Base-by-base conservation (phyloP, 805 yeast genomes). In the Schwanniomyces occidentalis region DNA sequence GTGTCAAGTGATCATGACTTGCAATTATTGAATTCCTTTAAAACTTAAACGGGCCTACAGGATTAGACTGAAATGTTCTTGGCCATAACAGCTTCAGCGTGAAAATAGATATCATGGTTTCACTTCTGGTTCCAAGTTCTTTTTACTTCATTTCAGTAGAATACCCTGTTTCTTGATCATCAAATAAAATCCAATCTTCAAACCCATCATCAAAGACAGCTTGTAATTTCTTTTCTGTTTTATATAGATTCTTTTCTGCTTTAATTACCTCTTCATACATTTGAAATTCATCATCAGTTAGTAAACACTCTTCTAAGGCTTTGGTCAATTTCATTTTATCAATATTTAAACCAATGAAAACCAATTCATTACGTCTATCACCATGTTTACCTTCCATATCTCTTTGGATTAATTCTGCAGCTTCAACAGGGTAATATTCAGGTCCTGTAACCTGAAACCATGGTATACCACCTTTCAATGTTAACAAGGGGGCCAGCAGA, bases 331-430 rank as follows among this genome's bases (percentile, higher is more conserved):
- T 48, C 4, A 32, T 37, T 29, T 52, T 51, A 32, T 68, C 51
- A 4, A 71, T 44, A 8, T 54, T 48, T 13, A 66, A 48, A 2
- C 75, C 76, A 40, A 71, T 70, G 37, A 71, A 63, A 1, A 71
- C 76, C 16, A 71, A 39, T 42, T 71, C 75, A 38, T 71, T 69
- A 27, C 72, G 50, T 28, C 75, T 56, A 37, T 71, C 75, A 3
- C 74, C 75, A 40, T 52, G 56, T 17, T 54, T 51, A 2, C 69
- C 71, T 28, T 58, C 44, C 47, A 67, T 61, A 31, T 71, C 73
- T 16, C 48, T 45, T 30, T 59, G 51, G 16, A 67, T 58, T 9
- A 58, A 43, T 20, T 42, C 41, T n/a, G 36, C 41, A 12, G 68
- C 60, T 6, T 52, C 61, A 8, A 51, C 48, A 6, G 72, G 68